Conservation (phyloP, 2,329 filamentous ascomycete species). For the Aspergillus nomiae region DNA sequence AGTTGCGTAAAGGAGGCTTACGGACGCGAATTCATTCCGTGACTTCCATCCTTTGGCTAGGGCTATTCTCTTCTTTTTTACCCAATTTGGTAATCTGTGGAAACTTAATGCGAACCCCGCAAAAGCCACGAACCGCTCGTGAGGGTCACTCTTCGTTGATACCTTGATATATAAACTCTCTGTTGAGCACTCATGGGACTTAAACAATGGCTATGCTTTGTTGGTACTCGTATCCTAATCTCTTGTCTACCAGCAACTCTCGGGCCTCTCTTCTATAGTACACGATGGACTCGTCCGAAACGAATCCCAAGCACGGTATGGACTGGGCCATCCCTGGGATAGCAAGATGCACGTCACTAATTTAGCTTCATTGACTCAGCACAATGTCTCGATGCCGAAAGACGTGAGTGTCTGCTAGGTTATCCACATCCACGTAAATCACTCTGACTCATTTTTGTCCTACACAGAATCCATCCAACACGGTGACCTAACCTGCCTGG, state of each 20-base stretch:
- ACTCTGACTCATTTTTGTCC: background rate
- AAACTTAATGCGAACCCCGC: background rate
- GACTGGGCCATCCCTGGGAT: background rate
- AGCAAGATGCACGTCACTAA: background rate
- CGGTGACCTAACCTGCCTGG: background rate
- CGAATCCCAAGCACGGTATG: background rate
- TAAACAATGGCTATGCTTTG: background rate
- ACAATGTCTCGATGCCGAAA: background rate
- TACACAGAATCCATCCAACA: background rate
- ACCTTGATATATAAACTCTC: background rate
- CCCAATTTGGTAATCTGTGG: background rate
- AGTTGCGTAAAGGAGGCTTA: background rate
- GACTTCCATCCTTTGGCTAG: background rate
- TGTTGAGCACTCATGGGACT: background rate
- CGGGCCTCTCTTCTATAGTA: background rate
- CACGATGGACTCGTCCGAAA: background rate
- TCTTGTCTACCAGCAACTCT: background rate
- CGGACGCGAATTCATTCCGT: background rate
- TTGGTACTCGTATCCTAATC: background rate
- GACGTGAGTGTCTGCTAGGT: background rate
- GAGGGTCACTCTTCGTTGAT: background rate
- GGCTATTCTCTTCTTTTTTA: slow-evolving; percentile 1
- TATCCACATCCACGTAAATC: background rate
- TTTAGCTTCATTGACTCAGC: background rate
- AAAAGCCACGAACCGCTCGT: background rate